phyloP scores from a whole-genome alignment of 805 yeast species.

The Schizosaccharomyces octosporus region DNA sequence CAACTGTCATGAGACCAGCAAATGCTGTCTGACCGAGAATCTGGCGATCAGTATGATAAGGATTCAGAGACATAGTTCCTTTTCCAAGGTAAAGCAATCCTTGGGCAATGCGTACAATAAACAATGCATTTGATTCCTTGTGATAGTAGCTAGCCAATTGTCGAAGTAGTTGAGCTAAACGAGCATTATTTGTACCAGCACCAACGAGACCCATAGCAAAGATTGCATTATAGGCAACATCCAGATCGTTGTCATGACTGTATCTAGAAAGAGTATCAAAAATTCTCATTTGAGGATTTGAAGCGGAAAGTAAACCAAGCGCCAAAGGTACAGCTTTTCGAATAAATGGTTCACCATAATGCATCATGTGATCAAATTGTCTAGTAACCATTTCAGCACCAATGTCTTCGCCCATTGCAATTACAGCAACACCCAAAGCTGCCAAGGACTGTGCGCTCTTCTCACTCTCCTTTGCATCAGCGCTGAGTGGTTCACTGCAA shows the following conservation, averaged over 20 bases:
- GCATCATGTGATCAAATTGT: slow-evolving; percentile 93
- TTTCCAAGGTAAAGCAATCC: slow-evolving; percentile 89
- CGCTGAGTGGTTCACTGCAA: slow-evolving; percentile 23
- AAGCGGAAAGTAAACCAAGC: slow-evolving; percentile 83
- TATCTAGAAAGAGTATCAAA: slow-evolving; percentile 88
- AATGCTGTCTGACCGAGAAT: slow-evolving; percentile 69
- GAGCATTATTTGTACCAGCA: slow-evolving; percentile 95
- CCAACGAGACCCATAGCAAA: slow-evolving; percentile 96
- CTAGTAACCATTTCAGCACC: slow-evolving; percentile 95
- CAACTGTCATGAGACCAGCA: slow-evolving; percentile 67
- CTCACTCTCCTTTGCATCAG: slow-evolving; percentile 17
- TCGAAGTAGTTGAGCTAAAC: slow-evolving; percentile 83
- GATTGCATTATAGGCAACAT: slow-evolving; percentile 83
- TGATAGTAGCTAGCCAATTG: slow-evolving; percentile 84
- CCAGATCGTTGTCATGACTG: slow-evolving; percentile 85
- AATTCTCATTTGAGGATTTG: slow-evolving; percentile 89
- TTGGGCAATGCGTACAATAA: slow-evolving; percentile 83
- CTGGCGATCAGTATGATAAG: slow-evolving; percentile 72
- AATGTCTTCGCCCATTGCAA: slow-evolving; percentile 93
- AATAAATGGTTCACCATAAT: slow-evolving; percentile 77
- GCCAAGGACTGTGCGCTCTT: slow-evolving; percentile 47
- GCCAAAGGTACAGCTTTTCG: slow-evolving; percentile 92
- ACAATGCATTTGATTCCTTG: slow-evolving; percentile 70
- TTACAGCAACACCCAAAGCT: slow-evolving; percentile 77
- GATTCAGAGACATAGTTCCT: slow-evolving; percentile 75